Evolutionary conservation across 2,329 filamentous ascomycete genomes (phyloP), one percentile per base, ranked within the genome.

Genomic region (Karstenula rhodostoma): DNA sequence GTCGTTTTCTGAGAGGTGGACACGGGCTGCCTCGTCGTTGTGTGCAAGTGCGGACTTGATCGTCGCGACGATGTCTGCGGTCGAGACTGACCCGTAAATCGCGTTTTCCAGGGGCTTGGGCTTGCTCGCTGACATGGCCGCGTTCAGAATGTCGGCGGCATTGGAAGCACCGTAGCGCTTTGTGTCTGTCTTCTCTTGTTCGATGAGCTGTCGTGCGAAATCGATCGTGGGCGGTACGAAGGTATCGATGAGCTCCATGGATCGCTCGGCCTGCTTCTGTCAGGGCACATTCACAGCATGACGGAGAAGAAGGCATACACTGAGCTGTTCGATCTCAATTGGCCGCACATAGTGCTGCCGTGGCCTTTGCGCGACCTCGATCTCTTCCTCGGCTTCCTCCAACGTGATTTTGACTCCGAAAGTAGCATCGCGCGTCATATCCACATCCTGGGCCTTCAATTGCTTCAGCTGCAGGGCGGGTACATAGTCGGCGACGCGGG

Each of bases 81-180:
- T 82, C n/a, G 83, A 83, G 4, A 88, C 84, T 3, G 83, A 85
- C 27, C 85, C 85, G 64, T 85, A 83, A 51, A 84, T 86, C 17
- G 77, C 75, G 22, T 74, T 72, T 23, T 60, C 56, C 3, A 57
- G 53, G 17, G 65, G 58, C 60, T 75, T 76, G 47, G 71, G 60
- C 52, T 71, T 73, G 56, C 66, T 66, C 35, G 63, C 58, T 63
- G 72, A 72, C 12, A 74, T 72, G 17, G 73, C 74, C 29, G 76
- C 73, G n/a, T 74, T 73, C 46, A 77, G 63, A 44, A 77, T 69
- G 64, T 77, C 71, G 33, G 76, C 72, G 46, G 75, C 74, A 37
- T 72, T 67, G 12, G 78, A 76, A 5, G 74, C 74, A 25, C 73
- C 75, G 42, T 72, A 68, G 59, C 63, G 78, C 65, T 44, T 54